A percentile compares a stretch with the other conserved stretches of the same genome.
Evolutionary conservation across 1,284 basidiomycete species (phyloP).

Genomic region (Pulchroboletus neoregius): DNA sequence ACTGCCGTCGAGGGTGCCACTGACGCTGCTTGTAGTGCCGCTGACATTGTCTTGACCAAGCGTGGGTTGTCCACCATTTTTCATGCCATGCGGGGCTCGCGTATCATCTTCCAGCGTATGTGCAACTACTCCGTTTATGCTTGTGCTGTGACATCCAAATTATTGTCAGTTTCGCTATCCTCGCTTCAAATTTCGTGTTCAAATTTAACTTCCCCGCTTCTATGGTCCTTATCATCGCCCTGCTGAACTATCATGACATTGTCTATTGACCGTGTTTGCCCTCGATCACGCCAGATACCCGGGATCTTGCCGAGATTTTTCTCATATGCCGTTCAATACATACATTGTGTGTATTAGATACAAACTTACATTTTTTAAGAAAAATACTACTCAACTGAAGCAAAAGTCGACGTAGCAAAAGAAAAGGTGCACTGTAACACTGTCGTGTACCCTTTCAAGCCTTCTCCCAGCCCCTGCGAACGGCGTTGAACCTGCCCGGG

Average conservation of each 20-base stretch:
- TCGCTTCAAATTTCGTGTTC: conserved; percentile 95
- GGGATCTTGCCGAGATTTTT: conserved; percentile 98
- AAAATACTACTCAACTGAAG: too few species aligned
- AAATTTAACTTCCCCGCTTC: conserved; percentile 98
- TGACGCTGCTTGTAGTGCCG: conserved; percentile 81
- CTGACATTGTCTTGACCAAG: conserved; percentile 82
- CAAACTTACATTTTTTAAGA: too few species aligned
- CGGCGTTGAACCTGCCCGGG: too few species aligned
- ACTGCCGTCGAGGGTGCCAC: conserved; percentile 87
- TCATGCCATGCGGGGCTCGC: conserved; percentile 80
- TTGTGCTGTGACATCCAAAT: conserved; percentile 95
- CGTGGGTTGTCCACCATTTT: conserved; percentile 85
- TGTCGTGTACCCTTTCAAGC: too few species aligned
- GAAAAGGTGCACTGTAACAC: too few species aligned
- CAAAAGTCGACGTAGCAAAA: too few species aligned
- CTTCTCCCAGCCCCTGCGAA: too few species aligned
- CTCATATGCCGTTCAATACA: conserved; percentile 88
- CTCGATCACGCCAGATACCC: conserved; percentile 87
- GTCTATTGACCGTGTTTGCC: conserved; percentile 96
- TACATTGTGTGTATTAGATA: too few species aligned
- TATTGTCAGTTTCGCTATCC: conserved; percentile 93
- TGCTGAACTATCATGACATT: conserved; percentile 99
- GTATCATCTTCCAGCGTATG: conserved; percentile 88
- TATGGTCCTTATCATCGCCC: conserved; percentile 97
- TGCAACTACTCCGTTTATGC: conserved; percentile 81